Conservation (phyloP, 1,284 basidiomycete genomes). For the Marasmius oreades region DNA sequence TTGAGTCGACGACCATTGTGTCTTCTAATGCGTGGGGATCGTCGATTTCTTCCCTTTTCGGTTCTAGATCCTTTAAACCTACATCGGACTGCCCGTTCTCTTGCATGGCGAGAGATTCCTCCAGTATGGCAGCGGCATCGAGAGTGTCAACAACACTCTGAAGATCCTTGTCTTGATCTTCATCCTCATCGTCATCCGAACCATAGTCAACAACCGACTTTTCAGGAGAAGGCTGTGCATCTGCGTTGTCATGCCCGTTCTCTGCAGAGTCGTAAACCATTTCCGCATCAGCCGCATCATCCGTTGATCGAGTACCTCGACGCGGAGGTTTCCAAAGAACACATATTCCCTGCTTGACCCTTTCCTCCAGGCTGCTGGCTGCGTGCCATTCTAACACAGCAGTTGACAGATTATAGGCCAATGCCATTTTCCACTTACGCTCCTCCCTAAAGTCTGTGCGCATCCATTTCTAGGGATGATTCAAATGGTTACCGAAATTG, state of each 20-base stretch:
- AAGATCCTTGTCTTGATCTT: slow-evolving; percentile 50
- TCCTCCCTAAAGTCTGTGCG: slow-evolving; percentile 95
- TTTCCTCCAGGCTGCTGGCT: slow-evolving; percentile 61
- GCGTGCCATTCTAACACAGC: slow-evolving; percentile 88
- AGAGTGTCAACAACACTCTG: slow-evolving; percentile 55
- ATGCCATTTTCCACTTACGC: slow-evolving; percentile 85
- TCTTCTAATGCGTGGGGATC: slow-evolving; percentile 45
- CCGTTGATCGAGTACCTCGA: slow-evolving; percentile 24
- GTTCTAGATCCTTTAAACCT: slow-evolving; percentile 35
- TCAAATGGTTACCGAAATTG: not conserved
- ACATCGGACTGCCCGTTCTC: slow-evolving; percentile 25
- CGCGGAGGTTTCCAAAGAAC: slow-evolving; percentile 59
- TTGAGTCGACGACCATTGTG: slow-evolving; percentile 24
- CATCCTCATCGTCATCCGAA: slow-evolving; percentile 62
- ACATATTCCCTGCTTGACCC: slow-evolving; percentile 65
- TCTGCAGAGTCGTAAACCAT: slow-evolving; percentile 16
- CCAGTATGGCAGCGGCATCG: slow-evolving; percentile 43
- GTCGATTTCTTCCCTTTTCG: slow-evolving; percentile 64
- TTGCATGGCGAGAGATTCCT: slow-evolving; percentile 47
- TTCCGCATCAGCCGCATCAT: slow-evolving; percentile 22
- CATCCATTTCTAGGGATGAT: slow-evolving; percentile 81
- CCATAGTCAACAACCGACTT: slow-evolving; percentile 42
- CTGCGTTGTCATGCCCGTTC: slow-evolving; percentile 26
- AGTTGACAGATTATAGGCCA: slow-evolving; percentile 84
- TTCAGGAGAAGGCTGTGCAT: slow-evolving; percentile 8